Evolutionary conservation across 176 grass and related monocot species (phyloP).

Genomic region (Phoenix roebelenii): DNA sequence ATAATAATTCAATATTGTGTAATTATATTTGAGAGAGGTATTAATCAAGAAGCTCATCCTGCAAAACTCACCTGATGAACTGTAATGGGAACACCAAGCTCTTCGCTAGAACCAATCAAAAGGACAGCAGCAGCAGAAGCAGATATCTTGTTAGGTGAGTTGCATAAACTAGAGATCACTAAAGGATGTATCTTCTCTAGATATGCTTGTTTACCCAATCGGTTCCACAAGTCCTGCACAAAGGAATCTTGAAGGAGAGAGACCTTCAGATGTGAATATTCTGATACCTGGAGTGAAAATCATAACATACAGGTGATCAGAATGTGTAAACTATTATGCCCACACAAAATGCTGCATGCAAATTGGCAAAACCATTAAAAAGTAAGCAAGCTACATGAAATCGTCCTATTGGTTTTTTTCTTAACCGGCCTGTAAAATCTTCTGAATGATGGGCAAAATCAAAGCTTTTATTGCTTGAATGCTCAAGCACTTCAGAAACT

Average conservation of each 20-base stretch:
- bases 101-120: conserved; percentile 88
- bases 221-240: conserved; percentile 77
- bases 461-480: conserved; percentile 46
- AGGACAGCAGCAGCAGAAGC: conserved; percentile 63
- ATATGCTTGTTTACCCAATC: conserved; percentile 76
- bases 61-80: conserved; percentile 68
- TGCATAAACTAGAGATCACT: conserved; percentile 65
- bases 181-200: conserved; percentile 74
- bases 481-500: conserved; percentile 73
- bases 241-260: conserved; percentile 90
- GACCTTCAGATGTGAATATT: conserved; percentile 90
- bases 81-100: conserved; percentile 88
- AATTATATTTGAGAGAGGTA: not conserved
- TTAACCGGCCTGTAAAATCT: conserved; percentile 96
- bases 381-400: conserved; percentile 22
- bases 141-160: conserved; percentile 69
- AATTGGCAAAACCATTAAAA: not conserved
- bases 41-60: conserved; percentile 9
- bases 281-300: conserved; percentile 43
- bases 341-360: too few relatives aligned
- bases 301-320: conserved; percentile 25
- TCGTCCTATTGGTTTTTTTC: conserved; percentile 24
- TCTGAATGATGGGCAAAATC: conserved; percentile 78
- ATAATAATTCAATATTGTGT: conserved; percentile 18
- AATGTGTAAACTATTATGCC: conserved; percentile 3